Conservation (phyloP, 257 asterid species). For the Solanum raphanifolium region DNA sequence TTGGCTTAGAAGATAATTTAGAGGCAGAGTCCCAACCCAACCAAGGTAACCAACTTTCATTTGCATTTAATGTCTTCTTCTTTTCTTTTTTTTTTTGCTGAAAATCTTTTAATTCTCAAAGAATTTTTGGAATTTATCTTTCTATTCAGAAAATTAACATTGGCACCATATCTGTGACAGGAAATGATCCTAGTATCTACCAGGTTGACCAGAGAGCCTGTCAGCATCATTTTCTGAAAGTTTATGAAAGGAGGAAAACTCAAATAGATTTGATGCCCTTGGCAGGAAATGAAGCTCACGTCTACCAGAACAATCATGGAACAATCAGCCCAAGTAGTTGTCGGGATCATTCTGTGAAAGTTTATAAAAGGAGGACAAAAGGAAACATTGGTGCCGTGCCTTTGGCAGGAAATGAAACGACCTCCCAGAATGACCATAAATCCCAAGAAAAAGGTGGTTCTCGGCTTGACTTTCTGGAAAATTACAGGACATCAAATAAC, state of each 20-base stretch:
- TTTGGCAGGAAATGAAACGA: neutral
- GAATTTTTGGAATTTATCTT: neutral
- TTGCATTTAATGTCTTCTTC: neutral
- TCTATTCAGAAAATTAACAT: neutral
- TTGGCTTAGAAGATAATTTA: neutral
- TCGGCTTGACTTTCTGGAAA: neutral
- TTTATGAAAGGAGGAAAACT: neutral
- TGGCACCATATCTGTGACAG: neutral
- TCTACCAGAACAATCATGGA: neutral
- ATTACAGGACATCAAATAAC: neutral
- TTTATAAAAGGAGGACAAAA: neutral
- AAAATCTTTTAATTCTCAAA: neutral
- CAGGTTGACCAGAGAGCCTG: neutral
- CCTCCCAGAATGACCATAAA: neutral
- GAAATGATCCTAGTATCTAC: neutral
- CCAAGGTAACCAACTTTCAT: neutral
- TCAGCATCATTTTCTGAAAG: neutral
- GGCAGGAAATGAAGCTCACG: neutral
- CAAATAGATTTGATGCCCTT: neutral
- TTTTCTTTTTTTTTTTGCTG: neutral
- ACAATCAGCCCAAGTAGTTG: neutral
- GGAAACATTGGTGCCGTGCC: neutral
- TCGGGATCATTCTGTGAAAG: neutral
- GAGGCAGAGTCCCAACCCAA: neutral
- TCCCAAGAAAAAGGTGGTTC: neutral